Evolutionary conservation across 805 yeast genomes (phyloP), one percentile per base, ranked within the genome.

Genomic region (Barnettozyma populi): DNA sequence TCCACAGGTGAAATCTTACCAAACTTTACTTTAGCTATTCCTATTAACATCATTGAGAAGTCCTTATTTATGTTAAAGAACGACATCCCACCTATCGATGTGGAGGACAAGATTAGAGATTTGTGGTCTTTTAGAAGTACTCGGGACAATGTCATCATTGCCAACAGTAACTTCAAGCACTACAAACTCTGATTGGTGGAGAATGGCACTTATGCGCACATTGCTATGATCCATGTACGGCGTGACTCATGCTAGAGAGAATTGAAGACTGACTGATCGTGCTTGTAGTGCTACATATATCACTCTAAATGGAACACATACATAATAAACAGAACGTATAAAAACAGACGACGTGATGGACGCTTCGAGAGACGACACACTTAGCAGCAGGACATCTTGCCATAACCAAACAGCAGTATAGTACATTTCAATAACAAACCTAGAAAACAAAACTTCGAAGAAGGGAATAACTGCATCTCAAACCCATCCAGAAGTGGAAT

Each of bases 1-100:
- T 50, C 61, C 0, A 43, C 49, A 7, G 65, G 65, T 8, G 62
- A 61, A 21, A 55, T 61, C 11, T 44, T 61, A 45, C 58, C 64
- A 9, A 54, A 60, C 29, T 61, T 61, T 44, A 57, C 65, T 0
- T 51, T 61, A 20, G 57, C 57, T 2, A 59, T 61, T 9, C 64
- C 65, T 10, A 45, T 57, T 7, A 53, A 49, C 23, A 50, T 61
- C 19, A 53, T 61, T 27, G 58, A 55, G 27, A 61, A 52, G 45
- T 44, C 59, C 20, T 31, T 51, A 7, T 52, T 49, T 21, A 51
- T 60, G 54, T 23, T 56, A 14, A 25, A 49, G 13, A 55, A 52
- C 32, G 32, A 36, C 7, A 7, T 49, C 4, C 39, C 45, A 5
- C 24, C 50, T 13, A 47, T 56, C 19, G 56, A 54, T 41, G 20